Evolutionary conservation across 1,284 basidiomycete genomes (phyloP).

Genomic region (Leucoagaricus sp.): DNA sequence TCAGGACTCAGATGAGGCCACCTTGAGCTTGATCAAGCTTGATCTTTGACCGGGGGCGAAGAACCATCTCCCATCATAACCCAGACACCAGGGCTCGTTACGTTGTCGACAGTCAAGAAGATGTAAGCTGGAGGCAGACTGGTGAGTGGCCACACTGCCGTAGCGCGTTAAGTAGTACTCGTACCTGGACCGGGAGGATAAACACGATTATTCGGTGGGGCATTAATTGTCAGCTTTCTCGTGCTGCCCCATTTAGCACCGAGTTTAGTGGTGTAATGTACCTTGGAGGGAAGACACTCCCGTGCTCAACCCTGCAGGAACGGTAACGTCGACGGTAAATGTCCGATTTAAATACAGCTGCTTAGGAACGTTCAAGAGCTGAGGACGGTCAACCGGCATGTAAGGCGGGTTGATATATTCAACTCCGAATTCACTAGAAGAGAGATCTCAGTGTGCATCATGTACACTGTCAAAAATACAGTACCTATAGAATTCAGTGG

Average conservation of each 20-base stretch:
- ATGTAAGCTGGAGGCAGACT: conserved; percentile 31
- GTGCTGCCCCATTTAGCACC: conserved; percentile 31
- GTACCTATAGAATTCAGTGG: conserved; percentile 32
- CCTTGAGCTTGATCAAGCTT: no score
- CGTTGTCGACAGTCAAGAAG: conserved; percentile 70
- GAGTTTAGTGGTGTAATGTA: conserved; percentile 30
- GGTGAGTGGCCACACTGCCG: no score
- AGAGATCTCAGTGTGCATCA: not conserved
- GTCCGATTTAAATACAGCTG: conserved; percentile 49
- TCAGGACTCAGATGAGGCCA: no score
- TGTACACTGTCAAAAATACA: not conserved
- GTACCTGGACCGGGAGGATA: conserved; percentile 82
- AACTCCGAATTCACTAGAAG: conserved; percentile 83
- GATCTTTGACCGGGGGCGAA: conserved; percentile 55
- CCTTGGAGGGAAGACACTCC: conserved; percentile 1
- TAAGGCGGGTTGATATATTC: conserved; percentile 79
- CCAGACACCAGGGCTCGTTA: conserved; percentile 68
- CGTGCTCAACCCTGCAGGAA: not conserved
- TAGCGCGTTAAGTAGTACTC: not conserved
- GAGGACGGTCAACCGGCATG: conserved; percentile 58
- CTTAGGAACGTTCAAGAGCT: conserved; percentile 39
- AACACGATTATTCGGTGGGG: conserved; percentile 60
- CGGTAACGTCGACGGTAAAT: conserved; percentile 40
- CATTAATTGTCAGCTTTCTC: conserved; percentile 3
- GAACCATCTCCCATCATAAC: conserved; percentile 72